Evolutionary conservation across 352 stramenopile genomes (phyloP), one percentile per base, ranked within the genome.

Genomic region (Hyaloperonospora arabidopsidis): DNA sequence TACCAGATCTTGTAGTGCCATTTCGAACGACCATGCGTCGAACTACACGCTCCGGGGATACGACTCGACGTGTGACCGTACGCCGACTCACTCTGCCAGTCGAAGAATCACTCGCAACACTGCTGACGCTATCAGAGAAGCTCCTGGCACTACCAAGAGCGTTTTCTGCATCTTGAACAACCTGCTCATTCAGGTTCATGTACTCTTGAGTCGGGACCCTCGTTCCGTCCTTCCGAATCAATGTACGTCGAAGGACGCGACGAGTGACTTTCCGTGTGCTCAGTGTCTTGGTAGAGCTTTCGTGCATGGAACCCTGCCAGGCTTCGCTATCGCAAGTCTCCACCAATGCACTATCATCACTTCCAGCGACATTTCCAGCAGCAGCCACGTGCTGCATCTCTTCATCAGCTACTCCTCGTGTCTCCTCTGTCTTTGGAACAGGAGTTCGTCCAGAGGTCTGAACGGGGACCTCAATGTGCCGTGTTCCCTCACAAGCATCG

Each of bases 21-120:
- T 61, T 72, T 15, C 46, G 51, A 36, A 57, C 44, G 6, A 64
- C 40, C 44, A 59, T 63, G 14, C 60, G 65, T 39, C 49, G 56
- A 49, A 67, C 50, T 0, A 73, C 41, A 32, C 56, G 61, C 28
- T 65, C 55, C 3, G 59, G 60, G 18, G 60, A 67, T 15, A 72
- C 65, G 4, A 69, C 65, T 3, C 56, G 59, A 36, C 60, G 64
- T 25, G 60, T 72, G 18, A 70, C 47, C 14, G 55, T 50, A 1
- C 64, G 54, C 35, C 63, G 51, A 25, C 40, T 65, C n/a, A 49
- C 39, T 14, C 22, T 43, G 18, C 49, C 50, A 25, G 22, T 59
- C 1, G 65, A 64, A 18, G 34, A 49, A 8, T 72, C 55, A 43
- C 59, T 68, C 13, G 51, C 52, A 22, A 63, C 52, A 40, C 62